Percentiles rank a stretch among this genome's conserved stretches.
These are phyloP conservation scores for Fusarium tupiense DNA, from an alignment of 2,329 filamentous ascomycete genomes.

Conservation along the genomic window DNA sequence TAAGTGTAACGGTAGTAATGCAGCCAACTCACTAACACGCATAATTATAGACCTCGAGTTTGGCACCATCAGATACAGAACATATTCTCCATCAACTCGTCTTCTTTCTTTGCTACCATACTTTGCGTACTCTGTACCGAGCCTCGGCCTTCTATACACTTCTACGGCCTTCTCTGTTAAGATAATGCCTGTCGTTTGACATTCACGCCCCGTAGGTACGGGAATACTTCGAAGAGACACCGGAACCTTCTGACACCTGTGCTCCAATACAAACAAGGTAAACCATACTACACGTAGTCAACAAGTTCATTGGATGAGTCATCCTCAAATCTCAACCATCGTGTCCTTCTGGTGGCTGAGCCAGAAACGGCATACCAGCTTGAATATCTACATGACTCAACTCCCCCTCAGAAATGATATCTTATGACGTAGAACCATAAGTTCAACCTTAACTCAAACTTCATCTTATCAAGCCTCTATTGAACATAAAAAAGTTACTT, in stretches of 20 bases:
- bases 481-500: not conserved
- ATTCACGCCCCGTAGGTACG: not conserved
- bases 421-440: not conserved
- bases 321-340: not conserved
- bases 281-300: not conserved
- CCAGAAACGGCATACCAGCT: not conserved
- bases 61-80: not conserved
- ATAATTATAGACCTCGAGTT: not conserved
- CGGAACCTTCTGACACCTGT: not conserved
- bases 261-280: not conserved
- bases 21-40: not conserved
- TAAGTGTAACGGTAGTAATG: not conserved
- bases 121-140: accelerated
- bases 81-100: not conserved
- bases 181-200: too few relatives aligned
- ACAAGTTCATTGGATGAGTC: accelerated
- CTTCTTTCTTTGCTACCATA: not conserved
- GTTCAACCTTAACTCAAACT: too few relatives aligned
- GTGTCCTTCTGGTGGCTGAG: not conserved
- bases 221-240: not conserved
- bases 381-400: not conserved
- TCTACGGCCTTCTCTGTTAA: not conserved
- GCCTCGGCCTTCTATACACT: too few relatives aligned
- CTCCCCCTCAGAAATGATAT: not conserved
- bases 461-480: accelerated